Conservation (phyloP, 352 stramenopile genomes). For the Globisporangium canariense region DNA sequence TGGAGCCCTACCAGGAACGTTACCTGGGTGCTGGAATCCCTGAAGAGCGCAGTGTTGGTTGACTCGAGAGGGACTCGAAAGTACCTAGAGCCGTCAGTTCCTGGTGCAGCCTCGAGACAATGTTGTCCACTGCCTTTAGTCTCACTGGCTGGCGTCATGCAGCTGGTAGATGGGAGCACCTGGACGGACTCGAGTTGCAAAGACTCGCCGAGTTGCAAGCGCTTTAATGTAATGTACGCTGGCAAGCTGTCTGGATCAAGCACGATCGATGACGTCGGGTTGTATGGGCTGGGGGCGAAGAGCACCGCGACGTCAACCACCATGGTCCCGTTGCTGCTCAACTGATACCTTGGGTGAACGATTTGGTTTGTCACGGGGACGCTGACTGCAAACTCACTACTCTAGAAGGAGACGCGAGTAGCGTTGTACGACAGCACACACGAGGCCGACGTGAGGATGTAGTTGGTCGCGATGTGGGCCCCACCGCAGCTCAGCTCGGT, state of each 20-base stretch:
- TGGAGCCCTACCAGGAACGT: neutral
- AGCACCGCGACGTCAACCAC: slow-evolving; percentile 9
- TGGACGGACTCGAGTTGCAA: neutral
- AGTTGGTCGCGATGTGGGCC: slow-evolving; percentile 4
- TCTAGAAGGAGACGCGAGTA: neutral
- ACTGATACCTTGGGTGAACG: neutral
- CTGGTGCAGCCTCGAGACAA: neutral
- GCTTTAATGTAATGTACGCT: neutral
- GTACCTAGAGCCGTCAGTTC: neutral
- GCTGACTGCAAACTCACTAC: neutral
- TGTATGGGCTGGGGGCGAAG: neutral
- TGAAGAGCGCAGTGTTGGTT: slow-evolving; percentile 8
- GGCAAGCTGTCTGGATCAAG: neutral
- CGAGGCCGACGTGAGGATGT: slow-evolving; percentile 13
- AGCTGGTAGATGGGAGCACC: neutral
- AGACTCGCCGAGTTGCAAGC: neutral
- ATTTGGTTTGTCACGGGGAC: neutral
- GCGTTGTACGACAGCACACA: slow-evolving; percentile 1
- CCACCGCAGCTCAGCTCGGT: slow-evolving; percentile 4
- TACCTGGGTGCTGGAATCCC: neutral
- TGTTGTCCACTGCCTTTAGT: neutral
- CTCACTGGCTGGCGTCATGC: neutral
- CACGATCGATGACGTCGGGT: neutral
- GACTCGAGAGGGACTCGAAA: neutral
- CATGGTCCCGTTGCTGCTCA: neutral